phyloP scores from a whole-genome alignment of 441 rosid genomes.

The Brassica balearica region DNA sequence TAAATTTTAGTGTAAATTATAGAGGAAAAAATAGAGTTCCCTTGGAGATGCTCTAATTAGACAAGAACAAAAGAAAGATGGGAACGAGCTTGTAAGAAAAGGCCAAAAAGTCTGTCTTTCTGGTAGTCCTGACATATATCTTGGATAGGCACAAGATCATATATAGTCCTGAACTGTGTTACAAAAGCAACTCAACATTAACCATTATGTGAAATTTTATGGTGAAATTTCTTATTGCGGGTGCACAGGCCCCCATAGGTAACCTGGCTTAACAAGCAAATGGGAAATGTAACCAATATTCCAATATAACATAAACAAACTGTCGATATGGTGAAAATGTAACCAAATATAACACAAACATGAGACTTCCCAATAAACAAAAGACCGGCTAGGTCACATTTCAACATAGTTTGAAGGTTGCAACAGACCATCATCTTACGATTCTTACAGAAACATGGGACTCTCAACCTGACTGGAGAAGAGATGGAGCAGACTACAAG shows the following conservation, averaged over 20 bases:
- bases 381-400: neutral
- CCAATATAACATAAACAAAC: neutral
- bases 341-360: neutral
- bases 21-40: too few relatives aligned
- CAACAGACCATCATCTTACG: neutral
- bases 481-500: neutral
- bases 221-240: too few relatives aligned
- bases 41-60: neutral
- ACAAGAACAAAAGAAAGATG: neutral
- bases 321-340: too few relatives aligned
- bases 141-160: too few relatives aligned
- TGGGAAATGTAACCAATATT: neutral
- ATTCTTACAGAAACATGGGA: slow-evolving; percentile 1
- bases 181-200: too few relatives aligned
- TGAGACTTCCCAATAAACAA: neutral
- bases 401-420: too few relatives aligned
- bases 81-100: too few relatives aligned
- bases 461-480: neutral
- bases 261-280: too few relatives aligned
- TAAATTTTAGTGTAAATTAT: too few relatives aligned
- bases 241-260: too few relatives aligned
- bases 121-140: neutral
- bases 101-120: neutral
- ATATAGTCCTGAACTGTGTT: too few relatives aligned
- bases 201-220: neutral